Evolutionary conservation across 768 basidiomycete genomes (phyloP), one percentile per base, ranked within the genome.

Genomic region (Phaeolepiota aurea): DNA sequence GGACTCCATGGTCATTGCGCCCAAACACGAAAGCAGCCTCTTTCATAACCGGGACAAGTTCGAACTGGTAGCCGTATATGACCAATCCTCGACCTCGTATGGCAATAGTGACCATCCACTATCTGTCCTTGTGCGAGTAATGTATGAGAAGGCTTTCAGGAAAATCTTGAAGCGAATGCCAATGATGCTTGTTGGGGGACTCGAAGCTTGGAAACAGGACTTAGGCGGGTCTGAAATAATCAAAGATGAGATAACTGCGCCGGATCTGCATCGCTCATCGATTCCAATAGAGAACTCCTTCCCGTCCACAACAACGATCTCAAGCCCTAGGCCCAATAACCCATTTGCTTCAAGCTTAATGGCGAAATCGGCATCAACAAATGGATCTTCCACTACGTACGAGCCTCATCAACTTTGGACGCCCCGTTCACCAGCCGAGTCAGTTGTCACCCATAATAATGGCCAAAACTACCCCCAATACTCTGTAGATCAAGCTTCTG

Each of bases 11-110:
- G 62, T 76, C 3, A 64, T 87, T 22, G 78, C 76, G 0, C 88
- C 93, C 1, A 66, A 71, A 25, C 55, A 71, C 28, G 93, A 97
- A 59, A 68, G 67, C 33, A 68, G 70, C 2, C 67, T 86, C n/a
- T 98, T 98, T 57, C 57, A 65, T 31, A 85, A 89, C 45, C 85
- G 94, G 30, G 77, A 91, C 52, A 82, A 85, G 50, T 94, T 87
- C 55, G 92, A 96, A 49, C 59, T 93, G 15, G 79, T 99, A 18
- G 87, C 82, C 12, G 65, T 97, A 3, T 92, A 92, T 57, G 93
- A 98, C 57, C 52, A 72, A 37, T 57, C 67, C 20, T 79, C 87
- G 34, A 68, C 73, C 40, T 58, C 65, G 13, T 70, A 77, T 38
- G 73, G 70, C 2, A 56, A 60, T 2, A 57, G 64, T 14, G 65